phyloP scores from a whole-genome alignment of 2,329 filamentous ascomycete species.

The Monosporascus ibericus region DNA sequence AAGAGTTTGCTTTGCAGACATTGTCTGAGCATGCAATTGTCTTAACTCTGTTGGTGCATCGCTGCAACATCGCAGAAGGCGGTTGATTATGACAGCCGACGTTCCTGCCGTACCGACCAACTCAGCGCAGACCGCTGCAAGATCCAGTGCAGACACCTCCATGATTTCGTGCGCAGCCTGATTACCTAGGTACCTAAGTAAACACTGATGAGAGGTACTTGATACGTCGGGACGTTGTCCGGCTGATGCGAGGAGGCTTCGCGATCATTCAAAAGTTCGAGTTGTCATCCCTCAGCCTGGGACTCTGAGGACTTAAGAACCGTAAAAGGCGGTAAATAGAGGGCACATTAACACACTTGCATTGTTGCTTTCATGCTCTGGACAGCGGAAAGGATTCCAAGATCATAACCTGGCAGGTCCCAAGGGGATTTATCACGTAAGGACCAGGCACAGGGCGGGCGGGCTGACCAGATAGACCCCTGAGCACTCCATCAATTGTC shows the following conservation, averaged over 20 bases:
- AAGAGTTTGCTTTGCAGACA: conserved; percentile 2
- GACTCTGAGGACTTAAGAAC: too few relatives aligned
- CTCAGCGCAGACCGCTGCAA: conserved; percentile 5
- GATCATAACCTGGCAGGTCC: too few relatives aligned
- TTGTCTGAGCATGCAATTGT: conserved; percentile 1
- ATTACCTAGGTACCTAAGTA: background rate
- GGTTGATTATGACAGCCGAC: conserved; percentile 5
- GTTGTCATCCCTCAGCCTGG: too few relatives aligned
- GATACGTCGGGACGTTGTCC: too few relatives aligned
- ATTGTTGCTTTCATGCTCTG: too few relatives aligned
- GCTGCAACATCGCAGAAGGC: conserved; percentile 3
- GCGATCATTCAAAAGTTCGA: too few relatives aligned
- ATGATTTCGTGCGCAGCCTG: background rate
- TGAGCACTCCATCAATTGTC: background rate
- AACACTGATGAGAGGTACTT: background rate
- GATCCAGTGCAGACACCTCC: background rate
- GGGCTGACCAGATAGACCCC: background rate
- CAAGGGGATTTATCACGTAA: background rate
- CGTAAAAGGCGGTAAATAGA: too few relatives aligned
- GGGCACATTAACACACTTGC: too few relatives aligned
- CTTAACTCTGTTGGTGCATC: conserved; percentile 4
- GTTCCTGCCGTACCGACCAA: conserved; percentile 2
- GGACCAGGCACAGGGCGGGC: background rate
- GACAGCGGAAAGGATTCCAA: too few relatives aligned
- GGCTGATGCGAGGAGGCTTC: too few relatives aligned